Evolutionary conservation across 75 land plant genomes (phyloP).

Genomic region (Pinus taeda): DNA sequence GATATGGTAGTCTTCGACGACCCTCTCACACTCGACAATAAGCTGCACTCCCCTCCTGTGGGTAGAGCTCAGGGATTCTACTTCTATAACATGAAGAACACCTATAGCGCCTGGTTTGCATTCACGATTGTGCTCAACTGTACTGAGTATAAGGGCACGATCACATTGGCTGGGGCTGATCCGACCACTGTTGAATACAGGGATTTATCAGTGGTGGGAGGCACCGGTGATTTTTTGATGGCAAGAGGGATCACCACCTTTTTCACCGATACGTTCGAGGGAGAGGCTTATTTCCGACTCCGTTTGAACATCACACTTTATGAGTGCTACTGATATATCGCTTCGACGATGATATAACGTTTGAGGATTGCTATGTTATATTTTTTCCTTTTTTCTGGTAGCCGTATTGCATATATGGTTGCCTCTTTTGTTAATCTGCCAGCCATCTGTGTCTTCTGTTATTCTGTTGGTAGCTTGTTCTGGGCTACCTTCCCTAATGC

Average conservation of each 20-base stretch:
- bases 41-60: slow-evolving; percentile 18
- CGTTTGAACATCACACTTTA: slow-evolving; percentile 20
- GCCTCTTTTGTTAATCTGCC: too few relatives aligned
- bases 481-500: too few relatives aligned
- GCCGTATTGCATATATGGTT: too few relatives aligned
- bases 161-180: slow-evolving; percentile 29
- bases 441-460: too few relatives aligned
- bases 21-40: slow-evolving; percentile 21
- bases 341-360: too few relatives aligned
- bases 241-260: slow-evolving; percentile 31
- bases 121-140: slow-evolving; percentile 19
- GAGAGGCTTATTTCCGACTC: slow-evolving; percentile 23
- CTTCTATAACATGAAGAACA: slow-evolving; percentile 26
- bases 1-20: slow-evolving; percentile 33
- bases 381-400: too few relatives aligned
- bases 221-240: slow-evolving; percentile 44
- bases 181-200: slow-evolving; percentile 15
- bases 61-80: slow-evolving; percentile 33
- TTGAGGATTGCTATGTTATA: too few relatives aligned
- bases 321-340: slow-evolving; percentile 15
- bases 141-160: slow-evolving; percentile 19
- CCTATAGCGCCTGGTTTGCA: slow-evolving; percentile 24
- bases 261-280: slow-evolving; percentile 27
- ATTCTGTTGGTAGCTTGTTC: too few relatives aligned
- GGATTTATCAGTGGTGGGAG: slow-evolving; percentile 30